Base-by-base conservation (phyloP, 768 basidiomycete species). In the Piloderma croceum region DNA sequence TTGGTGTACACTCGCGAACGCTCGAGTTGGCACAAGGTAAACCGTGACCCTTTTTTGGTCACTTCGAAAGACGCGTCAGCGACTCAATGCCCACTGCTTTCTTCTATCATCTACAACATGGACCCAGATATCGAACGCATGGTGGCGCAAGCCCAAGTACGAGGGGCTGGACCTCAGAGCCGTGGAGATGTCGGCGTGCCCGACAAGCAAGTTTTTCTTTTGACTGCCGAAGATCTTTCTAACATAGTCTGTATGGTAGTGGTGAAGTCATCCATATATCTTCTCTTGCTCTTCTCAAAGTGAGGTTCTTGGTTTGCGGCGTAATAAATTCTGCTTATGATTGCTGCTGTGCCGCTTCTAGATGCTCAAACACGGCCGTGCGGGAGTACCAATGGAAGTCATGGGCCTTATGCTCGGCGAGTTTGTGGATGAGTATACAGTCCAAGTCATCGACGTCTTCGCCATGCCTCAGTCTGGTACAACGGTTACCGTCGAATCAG, bases 311-410 rank as follows among this genome's bases (percentile, higher is more conserved):
- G 25, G 15, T 2, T 20, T 20, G 43, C 37, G 15, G 24, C 18
- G 45, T 27, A 25, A 15, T n/a, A 32, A 20, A n/a, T n/a, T 21
- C 21, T 19, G 12, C 10, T 23, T 25, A 27, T 19, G 45, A 34
- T 12, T n/a, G n/a, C 33, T 45, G 37, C 42, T 44, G 29, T 35
- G n/a, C 24, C 10, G 15, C 22, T 39, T 3, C 51, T n/a, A 99
- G 93, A 99, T 99, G 96, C 69, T 99, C 45, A 99, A 99, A 65
- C 96, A 99, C 56, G 96, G 96, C 17, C 84, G 96, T 39, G 93
- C 96, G 29, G 96, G 94, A 44, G 96, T 99, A 20, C 96, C 96
- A 7, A 92, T 98, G 88, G 96, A 99, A 67, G 94, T 98, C 50
- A 98, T 99, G 94, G 89, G 90, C 46, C 78, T 92, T 27, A 93